phyloP scores from a whole-genome alignment of 176 grass and related monocot genomes.

The Tillandsia fasciculata region DNA sequence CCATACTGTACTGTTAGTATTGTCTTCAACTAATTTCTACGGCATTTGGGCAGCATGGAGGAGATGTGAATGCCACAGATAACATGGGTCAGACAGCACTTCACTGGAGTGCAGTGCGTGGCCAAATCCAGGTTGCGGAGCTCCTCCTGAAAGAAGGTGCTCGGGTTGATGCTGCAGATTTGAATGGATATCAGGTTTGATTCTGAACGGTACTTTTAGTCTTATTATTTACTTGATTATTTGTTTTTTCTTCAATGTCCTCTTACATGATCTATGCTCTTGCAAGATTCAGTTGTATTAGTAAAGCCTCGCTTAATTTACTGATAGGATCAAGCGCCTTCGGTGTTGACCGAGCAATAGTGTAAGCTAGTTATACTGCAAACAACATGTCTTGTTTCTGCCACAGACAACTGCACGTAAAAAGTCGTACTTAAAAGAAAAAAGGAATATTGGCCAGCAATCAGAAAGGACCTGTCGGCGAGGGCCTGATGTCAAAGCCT shows the following conservation, averaged over 20 bases:
- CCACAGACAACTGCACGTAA: no score
- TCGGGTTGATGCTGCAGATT: constrained; percentile 72
- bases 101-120: constrained; percentile 87
- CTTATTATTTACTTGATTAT: neutral
- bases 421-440: no score
- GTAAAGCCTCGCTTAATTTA: no score
- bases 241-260: neutral
- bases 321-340: no score
- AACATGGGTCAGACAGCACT: constrained; percentile 87
- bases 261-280: neutral
- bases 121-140: constrained; percentile 88
- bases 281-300: neutral
- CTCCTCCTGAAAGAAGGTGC: constrained; percentile 91
- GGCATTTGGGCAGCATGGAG: constrained; percentile 58
- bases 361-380: no score
- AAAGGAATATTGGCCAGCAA: no score
- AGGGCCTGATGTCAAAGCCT: no score
- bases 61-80: constrained; percentile 76
- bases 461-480: no score
- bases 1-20: neutral
- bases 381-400: no score
- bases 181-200: constrained; percentile 87
- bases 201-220: neutral
- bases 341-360: no score
- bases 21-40: constrained; percentile 1